Conservation (phyloP, 2,329 filamentous ascomycete genomes). For the Trichoderma sp. region DNA sequence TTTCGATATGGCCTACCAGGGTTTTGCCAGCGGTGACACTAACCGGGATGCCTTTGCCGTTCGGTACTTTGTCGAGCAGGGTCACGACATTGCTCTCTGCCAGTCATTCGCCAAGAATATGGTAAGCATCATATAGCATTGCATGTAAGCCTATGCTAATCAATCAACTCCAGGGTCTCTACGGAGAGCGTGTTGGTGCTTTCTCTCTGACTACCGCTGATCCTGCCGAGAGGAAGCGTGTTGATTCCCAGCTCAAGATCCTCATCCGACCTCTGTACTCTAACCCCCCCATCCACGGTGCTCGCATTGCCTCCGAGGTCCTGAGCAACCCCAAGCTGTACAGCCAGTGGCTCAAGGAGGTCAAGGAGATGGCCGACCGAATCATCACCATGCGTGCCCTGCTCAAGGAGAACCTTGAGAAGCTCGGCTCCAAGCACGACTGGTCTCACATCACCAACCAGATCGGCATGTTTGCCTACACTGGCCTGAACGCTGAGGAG, state of each 20-base stretch:
- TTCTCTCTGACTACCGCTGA: constrained; percentile 89
- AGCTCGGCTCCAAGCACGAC: constrained; percentile 91
- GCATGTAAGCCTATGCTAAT: neutral
- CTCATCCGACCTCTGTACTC: constrained; percentile 96
- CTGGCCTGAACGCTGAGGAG: constrained; percentile 83
- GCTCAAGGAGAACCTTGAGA: constrained; percentile 91
- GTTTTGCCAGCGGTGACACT: constrained; percentile 89
- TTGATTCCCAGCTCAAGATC: constrained; percentile 98
- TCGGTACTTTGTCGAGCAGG: constrained; percentile 88
- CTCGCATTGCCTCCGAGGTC: constrained; percentile 88
- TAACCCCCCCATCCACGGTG: constrained; percentile 95
- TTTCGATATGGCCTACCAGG: constrained; percentile 99
- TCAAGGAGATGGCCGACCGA: constrained; percentile 98
- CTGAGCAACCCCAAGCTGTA: constrained; percentile 81
- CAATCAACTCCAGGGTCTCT: constrained; percentile 65
- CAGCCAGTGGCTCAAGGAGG: constrained; percentile 91
- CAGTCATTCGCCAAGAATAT: constrained; percentile 99
- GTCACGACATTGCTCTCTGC: constrained; percentile 81
- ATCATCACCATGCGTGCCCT: constrained; percentile 98
- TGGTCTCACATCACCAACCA: constrained; percentile 98
- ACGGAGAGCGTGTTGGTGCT: constrained; percentile 95
- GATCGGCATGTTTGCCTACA: constrained; percentile 99
- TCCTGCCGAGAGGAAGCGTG: constrained; percentile 86
- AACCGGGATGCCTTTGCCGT: constrained; percentile 92
- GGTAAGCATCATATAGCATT: constrained; percentile 47